Percentiles rank a stretch among this genome's conserved stretches.
These are phyloP conservation scores for Saturnispora galanensis DNA, from an alignment of 805 yeast species.

Conservation along the genomic window DNA sequence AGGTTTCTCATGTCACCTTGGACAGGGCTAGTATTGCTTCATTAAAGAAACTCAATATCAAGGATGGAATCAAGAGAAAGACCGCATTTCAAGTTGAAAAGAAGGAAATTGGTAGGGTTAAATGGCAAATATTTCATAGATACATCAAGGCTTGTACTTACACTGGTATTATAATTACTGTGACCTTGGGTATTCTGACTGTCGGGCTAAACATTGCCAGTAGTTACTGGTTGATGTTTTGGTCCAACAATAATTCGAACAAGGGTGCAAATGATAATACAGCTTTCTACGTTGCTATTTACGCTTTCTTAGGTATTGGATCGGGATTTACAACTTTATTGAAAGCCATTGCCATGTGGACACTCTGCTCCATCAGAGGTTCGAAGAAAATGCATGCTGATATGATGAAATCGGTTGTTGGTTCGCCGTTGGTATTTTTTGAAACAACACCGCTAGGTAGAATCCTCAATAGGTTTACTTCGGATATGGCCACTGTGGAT, in stretches of 20 bases:
- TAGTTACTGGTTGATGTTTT: constrained; percentile 56
- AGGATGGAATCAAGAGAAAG: constrained; percentile 19
- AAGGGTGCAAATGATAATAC: constrained; percentile 35
- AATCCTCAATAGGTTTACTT: constrained; percentile 53
- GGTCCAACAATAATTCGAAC: constrained; percentile 50
- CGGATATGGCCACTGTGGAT: constrained; percentile 52
- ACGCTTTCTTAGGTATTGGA: constrained; percentile 45
- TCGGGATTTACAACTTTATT: constrained; percentile 39
- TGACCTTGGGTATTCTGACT: constrained; percentile 25
- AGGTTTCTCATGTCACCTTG: constrained; percentile 20
- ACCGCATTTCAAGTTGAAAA: constrained; percentile 42
- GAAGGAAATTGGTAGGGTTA: constrained; percentile 54
- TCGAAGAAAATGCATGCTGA: constrained; percentile 44
- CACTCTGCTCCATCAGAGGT: constrained; percentile 45
- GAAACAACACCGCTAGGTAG: constrained; percentile 65
- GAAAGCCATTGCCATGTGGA: constrained; percentile 39
- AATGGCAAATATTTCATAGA: constrained; percentile 39
- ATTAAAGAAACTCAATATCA: constrained; percentile 33
- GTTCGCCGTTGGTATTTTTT: constrained; percentile 57
- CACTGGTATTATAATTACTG: constrained; percentile 35
- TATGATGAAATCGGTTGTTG: constrained; percentile 45
- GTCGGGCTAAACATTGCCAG: constrained; percentile 30
- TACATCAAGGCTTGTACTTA: constrained; percentile 54
- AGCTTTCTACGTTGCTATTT: constrained; percentile 39
- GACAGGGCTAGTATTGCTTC: constrained; percentile 61